Conservation (phyloP, 1,284 basidiomycete genomes). For the Papiliotrema laurentii region DNA sequence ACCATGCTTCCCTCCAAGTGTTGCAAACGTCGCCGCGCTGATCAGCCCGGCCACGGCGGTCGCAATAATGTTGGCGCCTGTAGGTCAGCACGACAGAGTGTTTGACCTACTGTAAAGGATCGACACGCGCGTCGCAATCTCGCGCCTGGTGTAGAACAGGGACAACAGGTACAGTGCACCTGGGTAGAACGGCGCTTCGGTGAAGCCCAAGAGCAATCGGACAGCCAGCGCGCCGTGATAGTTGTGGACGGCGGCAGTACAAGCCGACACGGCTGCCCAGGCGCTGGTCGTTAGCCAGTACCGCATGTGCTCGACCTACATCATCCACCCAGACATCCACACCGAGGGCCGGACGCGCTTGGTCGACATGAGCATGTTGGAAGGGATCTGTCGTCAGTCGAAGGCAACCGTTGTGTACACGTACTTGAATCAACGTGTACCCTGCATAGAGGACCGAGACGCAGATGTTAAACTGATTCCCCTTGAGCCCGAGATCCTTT, state of each 20-base stretch:
- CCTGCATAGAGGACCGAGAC: constrained; percentile 42
- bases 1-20: constrained; percentile 13
- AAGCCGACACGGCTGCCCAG: constrained; percentile 18
- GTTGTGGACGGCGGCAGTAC: constrained; percentile 23
- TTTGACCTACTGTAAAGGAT: constrained; percentile 7
- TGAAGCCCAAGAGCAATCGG: constrained; percentile 41
- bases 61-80: constrained; percentile 18
- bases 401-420: neutral
- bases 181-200: constrained; percentile 23
- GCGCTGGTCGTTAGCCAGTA: no score
- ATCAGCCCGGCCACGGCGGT: constrained; percentile 21
- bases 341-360: constrained; percentile 29
- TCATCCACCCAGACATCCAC: constrained; percentile 21
- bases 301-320: neutral
- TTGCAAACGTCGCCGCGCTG: constrained; percentile 14
- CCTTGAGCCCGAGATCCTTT: constrained; percentile 28
- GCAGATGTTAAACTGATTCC: constrained; percentile 29
- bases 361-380: constrained; percentile 38
- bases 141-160: constrained; percentile 41
- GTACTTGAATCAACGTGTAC: constrained; percentile 34
- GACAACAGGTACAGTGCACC: constrained; percentile 43
- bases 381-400: constrained; percentile 19
- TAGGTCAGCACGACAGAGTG: neutral
- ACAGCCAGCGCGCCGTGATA: constrained; percentile 29
- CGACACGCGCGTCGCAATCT: constrained; percentile 43